Conservation (phyloP, 306 rosid species). For the Psophocarpus tetragonolobus region DNA sequence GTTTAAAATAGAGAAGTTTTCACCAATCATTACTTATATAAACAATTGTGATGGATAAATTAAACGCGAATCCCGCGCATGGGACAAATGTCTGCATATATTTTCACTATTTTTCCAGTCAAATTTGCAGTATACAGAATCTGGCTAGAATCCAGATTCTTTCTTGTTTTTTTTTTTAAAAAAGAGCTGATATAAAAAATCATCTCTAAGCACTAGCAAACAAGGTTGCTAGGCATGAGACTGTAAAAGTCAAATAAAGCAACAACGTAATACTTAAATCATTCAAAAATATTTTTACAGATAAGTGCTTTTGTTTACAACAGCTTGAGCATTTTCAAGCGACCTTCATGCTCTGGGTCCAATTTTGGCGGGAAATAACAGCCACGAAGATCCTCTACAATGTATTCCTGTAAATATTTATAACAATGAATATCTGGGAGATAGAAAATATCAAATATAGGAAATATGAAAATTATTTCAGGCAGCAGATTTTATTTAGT, state of each 20-base stretch:
- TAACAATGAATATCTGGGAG: not conserved
- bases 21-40: not conserved
- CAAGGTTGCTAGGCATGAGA: conserved; percentile 28
- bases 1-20: not conserved
- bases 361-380: conserved; percentile 80
- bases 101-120: conserved; percentile 7
- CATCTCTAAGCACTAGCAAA: conserved; percentile 33
- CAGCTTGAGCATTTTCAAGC: conserved; percentile 94
- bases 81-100: conserved; percentile 18
- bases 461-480: not conserved
- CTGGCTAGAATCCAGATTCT: conserved; percentile 26
- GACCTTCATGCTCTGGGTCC: conserved; percentile 87
- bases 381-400: conserved; percentile 91
- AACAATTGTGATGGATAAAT: not conserved
- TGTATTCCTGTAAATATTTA: conserved; percentile 67
- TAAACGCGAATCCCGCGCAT: not conserved
- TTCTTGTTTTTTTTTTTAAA: not conserved
- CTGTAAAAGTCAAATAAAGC: conserved; percentile 15
- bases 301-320: conserved; percentile 36
- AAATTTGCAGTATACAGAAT: conserved; percentile 33
- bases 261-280: conserved; percentile 3
- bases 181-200: not conserved
- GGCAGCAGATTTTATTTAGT: not conserved
- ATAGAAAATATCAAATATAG: conserved; percentile 14
- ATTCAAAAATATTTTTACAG: conserved; percentile 33